Evolutionary conservation across 805 yeast genomes (phyloP).

Genomic region (Candida anglica): DNA sequence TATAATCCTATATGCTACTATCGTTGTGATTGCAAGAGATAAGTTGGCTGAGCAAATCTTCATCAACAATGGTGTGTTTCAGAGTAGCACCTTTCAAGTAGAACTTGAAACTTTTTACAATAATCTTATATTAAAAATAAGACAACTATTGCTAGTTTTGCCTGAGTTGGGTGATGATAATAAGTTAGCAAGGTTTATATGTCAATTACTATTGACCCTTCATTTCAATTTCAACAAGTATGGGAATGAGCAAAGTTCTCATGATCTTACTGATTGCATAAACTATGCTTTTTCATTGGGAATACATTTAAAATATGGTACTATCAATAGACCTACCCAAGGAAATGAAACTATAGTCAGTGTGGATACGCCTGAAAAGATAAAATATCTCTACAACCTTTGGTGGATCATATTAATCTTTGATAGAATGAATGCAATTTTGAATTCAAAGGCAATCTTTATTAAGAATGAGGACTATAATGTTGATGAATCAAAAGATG

Average conservation of each 20-base stretch:
- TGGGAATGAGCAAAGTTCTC: constrained; percentile 27
- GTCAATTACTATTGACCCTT: constrained; percentile 16
- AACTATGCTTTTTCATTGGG: constrained; percentile 21
- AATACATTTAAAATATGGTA: no score
- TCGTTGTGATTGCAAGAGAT: constrained; percentile 24
- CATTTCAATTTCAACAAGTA: constrained; percentile 21
- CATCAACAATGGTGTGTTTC: constrained; percentile 6
- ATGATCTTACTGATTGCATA: constrained; percentile 26
- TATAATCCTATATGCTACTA: constrained; percentile 20
- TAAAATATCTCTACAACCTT: constrained; percentile 18
- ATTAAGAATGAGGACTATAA: constrained; percentile 30
- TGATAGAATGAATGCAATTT: constrained; percentile 28
- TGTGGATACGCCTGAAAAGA: constrained; percentile 6
- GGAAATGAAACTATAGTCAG: constrained; percentile 16
- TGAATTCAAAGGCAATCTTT: constrained; percentile 22
- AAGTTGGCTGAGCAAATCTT: constrained; percentile 18
- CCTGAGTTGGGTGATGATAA: constrained; percentile 31
- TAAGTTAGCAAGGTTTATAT: constrained; percentile 13
- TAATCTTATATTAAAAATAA: constrained; percentile 27
- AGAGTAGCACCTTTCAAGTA: constrained; percentile 1
- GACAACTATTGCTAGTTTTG: constrained; percentile 25
- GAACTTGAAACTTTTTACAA: constrained; percentile 13
- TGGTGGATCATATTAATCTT: constrained; percentile 33
- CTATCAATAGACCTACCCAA: no score
- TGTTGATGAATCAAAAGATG: constrained; percentile 23